Evolutionary conservation across 2,329 filamentous ascomycete species (phyloP).

Genomic region (Claviceps cyperi): DNA sequence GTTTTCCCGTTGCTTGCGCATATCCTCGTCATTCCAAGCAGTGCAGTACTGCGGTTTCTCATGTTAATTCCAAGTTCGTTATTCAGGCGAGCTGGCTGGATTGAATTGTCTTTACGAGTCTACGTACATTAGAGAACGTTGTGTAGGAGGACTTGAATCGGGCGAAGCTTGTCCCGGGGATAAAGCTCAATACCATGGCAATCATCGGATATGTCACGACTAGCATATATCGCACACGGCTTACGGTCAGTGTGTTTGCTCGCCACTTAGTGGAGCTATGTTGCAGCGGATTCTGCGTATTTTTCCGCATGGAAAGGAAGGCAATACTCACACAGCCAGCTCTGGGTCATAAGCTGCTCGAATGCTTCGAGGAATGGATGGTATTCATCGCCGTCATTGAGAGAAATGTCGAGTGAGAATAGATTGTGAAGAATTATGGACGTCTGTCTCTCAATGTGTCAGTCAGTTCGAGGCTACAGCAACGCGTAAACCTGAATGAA

Average conservation of each 20-base stretch:
- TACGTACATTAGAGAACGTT: not conserved
- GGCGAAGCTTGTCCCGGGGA: not conserved
- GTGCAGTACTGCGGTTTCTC: not conserved
- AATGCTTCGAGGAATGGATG: slow-evolving; percentile 1
- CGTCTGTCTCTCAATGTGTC: not conserved
- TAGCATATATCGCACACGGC: not conserved
- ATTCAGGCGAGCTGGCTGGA: too few species aligned
- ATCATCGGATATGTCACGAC: not conserved
- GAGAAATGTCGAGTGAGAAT: not conserved
- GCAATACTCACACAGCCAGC: not conserved
- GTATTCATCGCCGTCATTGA: not conserved
- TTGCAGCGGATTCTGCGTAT: too few species aligned
- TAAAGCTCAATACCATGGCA: not conserved
- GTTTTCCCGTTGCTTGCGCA: not conserved
- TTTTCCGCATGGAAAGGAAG: too few species aligned
- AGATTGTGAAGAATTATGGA: slow-evolving; percentile 2
- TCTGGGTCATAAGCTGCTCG: slow-evolving; percentile 1
- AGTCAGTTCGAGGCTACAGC: too few species aligned
- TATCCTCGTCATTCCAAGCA: not conserved
- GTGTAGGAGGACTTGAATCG: not conserved
- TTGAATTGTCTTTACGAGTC: too few species aligned
- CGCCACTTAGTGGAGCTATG: too few species aligned
- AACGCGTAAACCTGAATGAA: not conserved
- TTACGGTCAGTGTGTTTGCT: too few species aligned
- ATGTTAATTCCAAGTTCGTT: too few species aligned